phyloP scores from a whole-genome alignment of 2,329 filamentous ascomycete species.

The Macrophomina pseudophaseolina region DNA sequence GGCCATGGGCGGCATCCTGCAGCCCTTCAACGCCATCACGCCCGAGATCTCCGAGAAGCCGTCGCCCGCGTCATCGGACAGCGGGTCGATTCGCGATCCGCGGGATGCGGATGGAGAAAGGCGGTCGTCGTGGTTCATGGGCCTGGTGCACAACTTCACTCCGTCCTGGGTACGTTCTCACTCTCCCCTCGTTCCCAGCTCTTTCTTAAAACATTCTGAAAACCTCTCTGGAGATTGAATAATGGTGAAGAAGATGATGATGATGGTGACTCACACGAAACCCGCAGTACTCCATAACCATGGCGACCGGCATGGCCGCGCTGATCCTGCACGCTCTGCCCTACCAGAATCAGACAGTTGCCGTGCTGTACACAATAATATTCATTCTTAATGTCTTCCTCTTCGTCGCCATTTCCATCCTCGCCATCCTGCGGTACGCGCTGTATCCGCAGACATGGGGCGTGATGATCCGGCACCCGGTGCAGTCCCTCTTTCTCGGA shows the following conservation, averaged over 20 bases:
- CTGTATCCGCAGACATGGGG: slow-evolving; percentile 70
- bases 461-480: slow-evolving; percentile 69
- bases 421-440: slow-evolving; percentile 65
- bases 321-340: slow-evolving; percentile 67
- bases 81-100: slow-evolving; percentile 10
- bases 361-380: slow-evolving; percentile 64
- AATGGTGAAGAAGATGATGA: background rate
- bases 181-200: background rate
- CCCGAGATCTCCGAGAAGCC: slow-evolving; percentile 22
- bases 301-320: slow-evolving; percentile 72
- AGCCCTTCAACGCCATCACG: background rate
- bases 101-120: background rate
- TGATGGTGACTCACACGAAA: background rate
- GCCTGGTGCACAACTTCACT: slow-evolving; percentile 39
- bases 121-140: slow-evolving; percentile 4
- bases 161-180: slow-evolving; percentile 37
- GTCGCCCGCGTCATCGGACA: slow-evolving; percentile 21
- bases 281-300: slow-evolving; percentile 40
- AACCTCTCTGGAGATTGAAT: background rate
- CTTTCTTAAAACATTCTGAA: background rate
- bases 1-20: slow-evolving; percentile 10
- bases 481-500: slow-evolving; percentile 70
- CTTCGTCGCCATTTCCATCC: slow-evolving; percentile 59
- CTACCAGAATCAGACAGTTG: slow-evolving; percentile 63
- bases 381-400: slow-evolving; percentile 65